These are phyloP conservation scores for Metschnikowia aberdeeniae DNA, from an alignment of 805 yeast species.

Conservation along the genomic window DNA sequence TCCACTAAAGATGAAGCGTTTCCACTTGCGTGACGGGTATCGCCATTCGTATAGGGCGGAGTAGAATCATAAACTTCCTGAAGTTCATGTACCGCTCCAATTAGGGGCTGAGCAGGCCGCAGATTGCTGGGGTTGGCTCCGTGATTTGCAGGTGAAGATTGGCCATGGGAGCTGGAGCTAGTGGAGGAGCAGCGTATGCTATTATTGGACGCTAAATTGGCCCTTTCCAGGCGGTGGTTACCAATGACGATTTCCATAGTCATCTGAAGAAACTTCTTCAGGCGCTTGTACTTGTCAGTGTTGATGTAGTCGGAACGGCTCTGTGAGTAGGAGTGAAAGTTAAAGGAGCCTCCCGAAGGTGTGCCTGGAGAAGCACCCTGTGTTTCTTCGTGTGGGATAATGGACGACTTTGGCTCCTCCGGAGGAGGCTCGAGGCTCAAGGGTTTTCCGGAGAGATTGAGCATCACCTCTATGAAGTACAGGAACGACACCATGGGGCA, in stretches of 20 bases:
- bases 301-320: constrained; percentile 52
- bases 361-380: constrained; percentile 11
- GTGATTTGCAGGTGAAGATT: background rate
- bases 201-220: background rate
- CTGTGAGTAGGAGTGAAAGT: constrained; percentile 20
- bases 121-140: background rate
- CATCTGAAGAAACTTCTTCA: constrained; percentile 74
- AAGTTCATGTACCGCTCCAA: constrained; percentile 10
- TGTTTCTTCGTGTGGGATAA: constrained; percentile 8
- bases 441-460: constrained; percentile 69
- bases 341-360: constrained; percentile 19
- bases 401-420: constrained; percentile 15
- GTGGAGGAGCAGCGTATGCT: constrained; percentile 1
- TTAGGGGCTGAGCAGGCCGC: background rate
- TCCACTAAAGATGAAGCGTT: too few species aligned
- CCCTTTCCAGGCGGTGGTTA: constrained; percentile 51
- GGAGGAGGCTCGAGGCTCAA: constrained; percentile 24
- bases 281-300: constrained; percentile 72
- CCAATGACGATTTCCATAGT: constrained; percentile 81
- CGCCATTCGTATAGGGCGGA: constrained; percentile 25
- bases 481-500: constrained; percentile 73
- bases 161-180: constrained; percentile 2
- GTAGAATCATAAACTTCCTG: constrained; percentile 18
- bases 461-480: constrained; percentile 77
- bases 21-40: too few species aligned